These are phyloP conservation scores for Diaporthe sp. DNA, from an alignment of 2,329 filamentous ascomycete genomes.

Conservation along the genomic window DNA sequence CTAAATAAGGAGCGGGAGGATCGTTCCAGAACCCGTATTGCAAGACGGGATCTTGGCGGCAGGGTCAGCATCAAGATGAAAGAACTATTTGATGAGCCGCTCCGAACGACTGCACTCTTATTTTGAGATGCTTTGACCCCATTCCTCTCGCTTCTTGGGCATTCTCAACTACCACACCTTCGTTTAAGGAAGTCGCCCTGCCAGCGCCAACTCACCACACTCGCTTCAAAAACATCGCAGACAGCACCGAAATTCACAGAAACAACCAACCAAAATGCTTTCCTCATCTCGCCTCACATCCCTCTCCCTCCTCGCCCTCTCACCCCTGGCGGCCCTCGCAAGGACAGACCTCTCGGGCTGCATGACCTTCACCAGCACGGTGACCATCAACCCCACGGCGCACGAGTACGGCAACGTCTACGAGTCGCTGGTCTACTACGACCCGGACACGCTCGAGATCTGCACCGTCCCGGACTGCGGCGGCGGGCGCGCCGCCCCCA, in stretches of 20 bases:
- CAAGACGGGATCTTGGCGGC: slow-evolving; percentile 13
- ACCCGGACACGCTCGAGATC: slow-evolving; percentile 74
- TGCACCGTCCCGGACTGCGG: slow-evolving; percentile 77
- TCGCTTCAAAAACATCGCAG: background rate
- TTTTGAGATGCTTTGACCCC: background rate
- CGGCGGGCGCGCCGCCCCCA: slow-evolving; percentile 74
- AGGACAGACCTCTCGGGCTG: slow-evolving; percentile 63
- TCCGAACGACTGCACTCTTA: background rate
- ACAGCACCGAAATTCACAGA: background rate
- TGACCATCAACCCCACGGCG: slow-evolving; percentile 9
- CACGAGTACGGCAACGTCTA: slow-evolving; percentile 51
- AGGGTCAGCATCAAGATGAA: background rate
- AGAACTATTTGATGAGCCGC: background rate
- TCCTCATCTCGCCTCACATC: background rate
- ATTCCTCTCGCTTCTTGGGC: background rate
- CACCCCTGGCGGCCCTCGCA: slow-evolving; percentile 48
- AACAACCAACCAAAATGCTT: background rate
- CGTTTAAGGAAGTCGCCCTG: background rate
- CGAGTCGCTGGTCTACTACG: slow-evolving; percentile 69
- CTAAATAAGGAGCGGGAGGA: slow-evolving; percentile 26
- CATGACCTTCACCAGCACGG: slow-evolving; percentile 51
- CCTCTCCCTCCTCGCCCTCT: slow-evolving; percentile 38
- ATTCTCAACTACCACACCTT: background rate
- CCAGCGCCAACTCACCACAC: background rate
- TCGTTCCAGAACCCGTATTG: background rate